Percentiles rank a stretch among this genome's conserved stretches.
Evolutionary conservation across 2,329 filamentous ascomycete genomes (phyloP).

Genomic region (Talaromyces sp.): DNA sequence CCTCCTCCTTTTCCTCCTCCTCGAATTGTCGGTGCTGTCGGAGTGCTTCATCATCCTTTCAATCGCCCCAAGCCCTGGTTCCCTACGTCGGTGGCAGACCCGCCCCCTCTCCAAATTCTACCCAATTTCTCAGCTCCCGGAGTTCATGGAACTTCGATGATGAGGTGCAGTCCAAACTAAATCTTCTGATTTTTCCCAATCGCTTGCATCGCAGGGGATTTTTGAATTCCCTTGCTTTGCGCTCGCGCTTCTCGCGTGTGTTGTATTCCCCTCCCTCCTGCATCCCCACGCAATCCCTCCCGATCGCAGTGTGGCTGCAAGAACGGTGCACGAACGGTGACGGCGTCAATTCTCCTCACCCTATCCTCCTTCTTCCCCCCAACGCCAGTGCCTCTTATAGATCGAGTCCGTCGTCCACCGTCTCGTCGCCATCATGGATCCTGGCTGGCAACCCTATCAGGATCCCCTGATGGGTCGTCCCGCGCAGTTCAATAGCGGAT

Average conservation of each 20-base stretch:
- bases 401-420: conserved; percentile 11
- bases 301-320: conserved; percentile 34
- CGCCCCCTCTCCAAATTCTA: conserved; percentile 2
- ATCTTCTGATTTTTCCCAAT: conserved; percentile 21
- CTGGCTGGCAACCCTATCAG: conserved; percentile 68
- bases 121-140: neutral
- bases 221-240: conserved; percentile 13
- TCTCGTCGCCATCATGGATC: conserved; percentile 51
- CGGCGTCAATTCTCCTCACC: conserved; percentile 16
- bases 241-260: conserved; percentile 34
- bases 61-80: neutral
- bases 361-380: conserved; percentile 1
- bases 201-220: conserved; percentile 20
- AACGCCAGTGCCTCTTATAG: neutral
- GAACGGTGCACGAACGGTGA: conserved; percentile 23
- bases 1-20: neutral
- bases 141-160: conserved; percentile 20
- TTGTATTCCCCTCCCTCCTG: conserved; percentile 27
- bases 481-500: conserved; percentile 65
- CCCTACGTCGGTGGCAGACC: neutral
- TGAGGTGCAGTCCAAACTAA: conserved; percentile 25
- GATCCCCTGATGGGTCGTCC: conserved; percentile 63
- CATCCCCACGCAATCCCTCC: conserved; percentile 26
- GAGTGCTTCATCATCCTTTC: neutral
- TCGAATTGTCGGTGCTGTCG: neutral